These are phyloP conservation scores for Cylindricascospora bacillispora DNA, from an alignment of 1,139 yeast species.

Conservation along the genomic window DNA sequence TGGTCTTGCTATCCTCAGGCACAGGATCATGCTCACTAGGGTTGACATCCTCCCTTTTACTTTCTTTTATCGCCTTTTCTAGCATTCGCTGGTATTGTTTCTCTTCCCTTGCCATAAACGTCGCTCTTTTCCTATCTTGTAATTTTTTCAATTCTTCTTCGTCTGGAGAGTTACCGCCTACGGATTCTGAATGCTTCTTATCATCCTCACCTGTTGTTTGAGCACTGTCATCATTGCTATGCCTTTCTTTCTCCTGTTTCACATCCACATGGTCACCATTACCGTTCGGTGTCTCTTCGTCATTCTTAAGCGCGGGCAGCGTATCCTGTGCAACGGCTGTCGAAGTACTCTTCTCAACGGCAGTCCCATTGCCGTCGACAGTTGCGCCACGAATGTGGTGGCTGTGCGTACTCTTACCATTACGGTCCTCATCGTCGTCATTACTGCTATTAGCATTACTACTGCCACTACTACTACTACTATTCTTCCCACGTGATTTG, in stretches of 20 bases:
- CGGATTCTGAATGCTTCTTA: constrained; percentile 2
- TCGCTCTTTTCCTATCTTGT: constrained; percentile 23
- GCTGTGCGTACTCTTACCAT: neutral
- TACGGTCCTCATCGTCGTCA: neutral
- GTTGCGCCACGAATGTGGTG: neutral
- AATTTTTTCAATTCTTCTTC: constrained; percentile 5
- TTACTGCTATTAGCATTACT: neutral
- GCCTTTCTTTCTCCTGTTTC: neutral
- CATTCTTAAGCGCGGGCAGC: neutral
- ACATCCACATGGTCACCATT: constrained; percentile 1
- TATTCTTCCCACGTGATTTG: constrained; percentile 9
- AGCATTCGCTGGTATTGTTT: constrained; percentile 29
- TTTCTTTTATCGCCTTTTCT: constrained; percentile 28
- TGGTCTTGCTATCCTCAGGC: constrained; percentile 10
- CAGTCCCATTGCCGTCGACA: neutral
- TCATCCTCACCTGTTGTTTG: constrained; percentile 4
- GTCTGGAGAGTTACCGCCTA: constrained; percentile 1
- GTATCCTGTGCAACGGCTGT: neutral
- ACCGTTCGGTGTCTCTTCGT: constrained; percentile 4
- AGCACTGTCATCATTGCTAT: constrained; percentile 1
- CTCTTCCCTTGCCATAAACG: constrained; percentile 28
- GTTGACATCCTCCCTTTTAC: constrained; percentile 16
- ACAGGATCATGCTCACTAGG: constrained; percentile 6
- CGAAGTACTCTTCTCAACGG: constrained; percentile 3
- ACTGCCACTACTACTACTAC: neutral